Evolutionary conservation across 83 land plant species (phyloP), one percentile per base, ranked within the genome.

Genomic region (Larix sibirica): DNA sequence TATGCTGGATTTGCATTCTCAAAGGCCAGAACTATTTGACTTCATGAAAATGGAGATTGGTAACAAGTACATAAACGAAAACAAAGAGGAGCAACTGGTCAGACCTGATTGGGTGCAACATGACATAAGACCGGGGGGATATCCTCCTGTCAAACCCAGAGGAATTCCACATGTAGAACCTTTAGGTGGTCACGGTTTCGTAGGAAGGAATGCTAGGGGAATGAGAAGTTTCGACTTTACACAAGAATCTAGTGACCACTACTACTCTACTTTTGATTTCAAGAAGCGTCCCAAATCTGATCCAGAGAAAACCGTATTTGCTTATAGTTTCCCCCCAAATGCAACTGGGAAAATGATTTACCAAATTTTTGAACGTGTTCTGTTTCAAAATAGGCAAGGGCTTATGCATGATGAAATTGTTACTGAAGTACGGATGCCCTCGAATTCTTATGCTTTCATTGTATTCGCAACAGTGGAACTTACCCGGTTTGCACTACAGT

Each of bases 1-100:
- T 50, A 84, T 86, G 88, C 83, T 86, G 20, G 87, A 86, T 73
- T 50, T 86, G 24, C 88, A 86, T 62, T 78, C 81, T 24, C 78
- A 76, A 31, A 79, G 79, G 16, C 83, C 83, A 7, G 87, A 86
- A 68, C 44, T 84, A 13, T 86, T 86, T 62, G 23, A 54, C 14
- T 56, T 84, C 79, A 86, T 86, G 86, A 86, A 86, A 68, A 86
- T 86, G 86, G 88, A 86, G 62, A 70, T 86, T 14, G 87, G 87
- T 24, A 61, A 87, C 66, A 86, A 79, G 66, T 62, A 66, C 42
- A 44, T 85, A 21, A n/a, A 44, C 62, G 64, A 47, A 44, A 67
- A 65, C 26, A 77, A 76, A 58, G 88, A 86, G n/a, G 87, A 80
- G n/a, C 47, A 20, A 36, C 65, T 79, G 7, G 81, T 18, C 40